phyloP scores from a whole-genome alignment of 1,284 basidiomycete genomes.

The Nidula niveotomentosa region DNA sequence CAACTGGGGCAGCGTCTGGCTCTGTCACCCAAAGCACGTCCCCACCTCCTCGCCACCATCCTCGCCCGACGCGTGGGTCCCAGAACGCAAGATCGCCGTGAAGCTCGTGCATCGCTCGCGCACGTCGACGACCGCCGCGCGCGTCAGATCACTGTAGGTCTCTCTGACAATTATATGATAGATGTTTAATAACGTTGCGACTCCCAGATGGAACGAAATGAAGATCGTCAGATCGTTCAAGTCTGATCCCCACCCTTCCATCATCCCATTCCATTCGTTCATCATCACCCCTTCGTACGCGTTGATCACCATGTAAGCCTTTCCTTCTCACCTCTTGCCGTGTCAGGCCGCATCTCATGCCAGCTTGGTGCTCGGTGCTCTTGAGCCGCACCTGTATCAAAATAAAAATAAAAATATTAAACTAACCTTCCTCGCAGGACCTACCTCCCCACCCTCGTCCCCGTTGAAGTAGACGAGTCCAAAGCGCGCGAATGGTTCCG shows the following conservation, averaged over 20 bases:
- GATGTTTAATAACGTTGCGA: conserved; percentile 5
- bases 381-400: too few relatives aligned
- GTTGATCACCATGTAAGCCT: conserved; percentile 79
- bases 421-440: conserved; percentile 43
- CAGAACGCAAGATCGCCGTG: conserved; percentile 70
- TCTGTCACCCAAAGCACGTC: conserved; percentile 60
- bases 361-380: neutral
- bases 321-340: conserved; percentile 1
- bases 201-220: conserved; percentile 87
- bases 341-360: conserved; percentile 6
- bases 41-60: conserved; percentile 25
- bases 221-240: conserved; percentile 85
- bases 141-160: conserved; percentile 81
- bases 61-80: conserved; percentile 29
- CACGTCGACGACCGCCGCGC: conserved; percentile 76
- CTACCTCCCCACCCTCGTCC: conserved; percentile 75
- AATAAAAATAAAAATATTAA: too few relatives aligned
- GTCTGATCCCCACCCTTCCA: conserved; percentile 82
- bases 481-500: conserved; percentile 85
- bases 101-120: conserved; percentile 88
- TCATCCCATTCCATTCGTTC: conserved; percentile 91
- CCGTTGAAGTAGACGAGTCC: conserved; percentile 78
- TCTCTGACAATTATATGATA: conserved; percentile 6
- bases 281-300: conserved; percentile 90
- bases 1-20: conserved; percentile 87